phyloP scores from a whole-genome alignment of 495 filamentous ascomycete genomes.

The Aspergillus sclerotiicarbonarius region DNA sequence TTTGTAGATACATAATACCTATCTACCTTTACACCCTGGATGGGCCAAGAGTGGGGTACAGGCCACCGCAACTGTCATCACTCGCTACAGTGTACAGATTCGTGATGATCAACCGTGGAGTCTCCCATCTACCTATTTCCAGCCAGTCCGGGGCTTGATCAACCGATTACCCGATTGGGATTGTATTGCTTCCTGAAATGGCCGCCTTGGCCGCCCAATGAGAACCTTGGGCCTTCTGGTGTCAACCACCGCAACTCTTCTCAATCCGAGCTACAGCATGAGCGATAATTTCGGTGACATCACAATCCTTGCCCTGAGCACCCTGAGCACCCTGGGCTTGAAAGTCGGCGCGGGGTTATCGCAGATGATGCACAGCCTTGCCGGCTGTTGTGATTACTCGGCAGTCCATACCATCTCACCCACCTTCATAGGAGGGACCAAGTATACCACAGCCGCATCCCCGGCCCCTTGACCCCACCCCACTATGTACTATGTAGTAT shows the following conservation, averaged over 20 bases:
- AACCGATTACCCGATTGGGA: constrained; percentile 9
- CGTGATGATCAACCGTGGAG: background rate
- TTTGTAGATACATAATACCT: too few species aligned
- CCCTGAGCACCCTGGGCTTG: background rate
- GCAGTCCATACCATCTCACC: background rate
- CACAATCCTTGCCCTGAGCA: background rate
- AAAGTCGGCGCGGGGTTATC: constrained; percentile 4
- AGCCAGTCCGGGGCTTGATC: background rate
- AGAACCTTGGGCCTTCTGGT: background rate
- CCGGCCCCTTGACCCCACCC: background rate
- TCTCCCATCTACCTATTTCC: background rate
- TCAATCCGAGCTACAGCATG: background rate
- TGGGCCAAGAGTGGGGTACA: constrained; percentile 22
- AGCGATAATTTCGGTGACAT: constrained; percentile 3
- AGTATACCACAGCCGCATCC: background rate
- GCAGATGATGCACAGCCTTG: constrained; percentile 14
- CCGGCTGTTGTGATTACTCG: constrained; percentile 7
- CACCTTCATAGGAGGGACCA: background rate
- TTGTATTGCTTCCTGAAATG: constrained; percentile 6
- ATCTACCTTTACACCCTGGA: too few species aligned
- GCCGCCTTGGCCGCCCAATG: constrained; percentile 14
- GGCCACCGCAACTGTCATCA: constrained; percentile 10
- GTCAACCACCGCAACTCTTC: background rate
- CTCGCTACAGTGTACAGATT: background rate
- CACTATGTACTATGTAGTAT: too few species aligned